Evolutionary conservation across 1,284 basidiomycete species (phyloP).

Genomic region (Rhodotorula sp.): DNA sequence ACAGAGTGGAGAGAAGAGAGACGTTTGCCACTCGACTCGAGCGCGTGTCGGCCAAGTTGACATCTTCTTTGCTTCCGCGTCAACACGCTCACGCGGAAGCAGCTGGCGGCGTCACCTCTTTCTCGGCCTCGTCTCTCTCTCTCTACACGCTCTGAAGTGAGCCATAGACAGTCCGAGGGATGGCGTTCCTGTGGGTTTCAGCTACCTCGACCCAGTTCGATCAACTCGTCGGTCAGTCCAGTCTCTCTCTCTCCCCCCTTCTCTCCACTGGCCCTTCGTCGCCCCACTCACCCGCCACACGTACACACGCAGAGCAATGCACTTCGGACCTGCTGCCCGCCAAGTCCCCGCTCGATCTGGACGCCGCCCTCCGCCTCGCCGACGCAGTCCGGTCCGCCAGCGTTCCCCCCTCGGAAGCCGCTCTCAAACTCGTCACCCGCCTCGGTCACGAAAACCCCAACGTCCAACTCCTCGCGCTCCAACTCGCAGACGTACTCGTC

Average conservation of each 20-base stretch:
- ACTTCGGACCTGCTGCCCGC: slow-evolving; percentile 80
- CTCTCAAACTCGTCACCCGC: slow-evolving; percentile 82
- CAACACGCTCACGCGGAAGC: background rate
- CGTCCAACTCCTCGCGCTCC: slow-evolving; percentile 38
- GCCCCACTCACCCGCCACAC: background rate
- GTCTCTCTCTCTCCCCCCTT: background rate
- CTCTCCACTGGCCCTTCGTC: background rate
- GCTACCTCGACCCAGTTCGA: slow-evolving; percentile 27
- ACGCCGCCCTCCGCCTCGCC: slow-evolving; percentile 83
- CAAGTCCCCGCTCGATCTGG: slow-evolving; percentile 50
- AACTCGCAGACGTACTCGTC: slow-evolving; percentile 81
- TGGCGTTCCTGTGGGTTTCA: slow-evolving; percentile 34
- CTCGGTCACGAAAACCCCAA: slow-evolving; percentile 95
- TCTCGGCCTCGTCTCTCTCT: no score
- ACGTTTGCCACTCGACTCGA: no score
- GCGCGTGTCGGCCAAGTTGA: background rate
- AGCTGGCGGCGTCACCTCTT: background rate
- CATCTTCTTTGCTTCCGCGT: background rate
- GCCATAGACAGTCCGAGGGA: background rate
- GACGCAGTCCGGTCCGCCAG: slow-evolving; percentile 94
- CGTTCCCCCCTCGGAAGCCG: slow-evolving; percentile 77
- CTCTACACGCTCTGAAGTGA: no score
- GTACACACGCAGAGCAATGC: slow-evolving; percentile 66
- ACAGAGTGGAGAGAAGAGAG: no score
- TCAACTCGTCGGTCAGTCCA: slow-evolving; percentile 21